Percentiles rank a stretch among this genome's conserved stretches.
Evolutionary conservation across 495 filamentous ascomycete species (phyloP).

Genomic region (Talaromyces wortmannii): DNA sequence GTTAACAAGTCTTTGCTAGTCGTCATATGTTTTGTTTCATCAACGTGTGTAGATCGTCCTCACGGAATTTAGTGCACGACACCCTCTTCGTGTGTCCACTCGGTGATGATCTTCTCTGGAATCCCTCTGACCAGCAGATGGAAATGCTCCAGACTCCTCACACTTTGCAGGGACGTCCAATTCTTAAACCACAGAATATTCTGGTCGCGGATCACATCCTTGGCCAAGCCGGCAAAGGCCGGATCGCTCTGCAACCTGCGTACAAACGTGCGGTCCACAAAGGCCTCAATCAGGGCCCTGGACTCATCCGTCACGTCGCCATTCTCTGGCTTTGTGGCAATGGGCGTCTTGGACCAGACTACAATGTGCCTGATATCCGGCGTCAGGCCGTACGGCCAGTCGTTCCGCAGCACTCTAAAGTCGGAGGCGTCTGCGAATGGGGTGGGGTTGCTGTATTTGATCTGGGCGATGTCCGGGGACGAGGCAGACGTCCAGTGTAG

Average conservation of each 20-base stretch:
- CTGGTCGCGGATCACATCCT: constrained; percentile 31
- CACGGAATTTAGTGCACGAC: not conserved
- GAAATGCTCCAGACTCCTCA: constrained; percentile 72
- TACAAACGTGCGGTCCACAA: constrained; percentile 62
- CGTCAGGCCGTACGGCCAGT: constrained; percentile 83
- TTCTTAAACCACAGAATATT: constrained; percentile 92
- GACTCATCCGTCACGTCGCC: constrained; percentile 71
- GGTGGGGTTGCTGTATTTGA: constrained; percentile 29
- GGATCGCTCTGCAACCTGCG: constrained; percentile 40
- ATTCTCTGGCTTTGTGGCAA: constrained; percentile 37
- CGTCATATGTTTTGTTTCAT: not conserved
- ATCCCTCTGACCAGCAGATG: constrained; percentile 63
- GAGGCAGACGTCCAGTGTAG: constrained; percentile 55
- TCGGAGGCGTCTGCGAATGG: constrained; percentile 67
- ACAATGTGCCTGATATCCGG: constrained; percentile 60
- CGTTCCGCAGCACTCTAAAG: constrained; percentile 73
- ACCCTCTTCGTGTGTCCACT: constrained; percentile 48
- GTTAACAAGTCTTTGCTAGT: not conserved
- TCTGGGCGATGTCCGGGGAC: constrained; percentile 4
- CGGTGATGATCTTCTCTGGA: constrained; percentile 47
- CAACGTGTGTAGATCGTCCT: not conserved
- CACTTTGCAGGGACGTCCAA: constrained; percentile 82
- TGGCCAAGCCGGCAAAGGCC: not conserved
- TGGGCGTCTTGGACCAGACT: constrained; percentile 52
- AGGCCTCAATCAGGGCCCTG: constrained; percentile 52